Evolutionary conservation across 106 monocot genomes (phyloP), one percentile per base, ranked within the genome.

Genomic region (Gastrodia elata): DNA sequence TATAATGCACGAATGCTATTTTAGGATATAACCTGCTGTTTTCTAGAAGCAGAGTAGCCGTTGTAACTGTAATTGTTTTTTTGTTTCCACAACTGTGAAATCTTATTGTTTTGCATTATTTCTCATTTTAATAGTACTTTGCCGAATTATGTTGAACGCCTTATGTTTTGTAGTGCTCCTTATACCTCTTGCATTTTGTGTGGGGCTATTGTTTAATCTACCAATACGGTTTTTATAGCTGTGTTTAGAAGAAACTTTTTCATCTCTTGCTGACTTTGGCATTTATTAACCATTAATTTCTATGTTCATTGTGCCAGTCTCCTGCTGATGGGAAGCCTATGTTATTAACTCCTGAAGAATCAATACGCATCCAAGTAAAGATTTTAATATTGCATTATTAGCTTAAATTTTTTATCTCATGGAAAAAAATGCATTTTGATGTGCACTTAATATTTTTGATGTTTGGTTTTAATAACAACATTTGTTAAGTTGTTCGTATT

Each of bases 321-420:
- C 98, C 98, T 75, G 87, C 87, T 83, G 98, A 98, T 85, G 98
- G 93, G 64, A 93, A 93, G 43, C 98, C 93, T 49, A 98, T 98
- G 98, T 90, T 98, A 71, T 81, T 98, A 36, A 98, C 98, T 9
- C 98, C 98, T 75, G 98, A 98, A 83, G 98, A 98, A 68, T 98
- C 97, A 7, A 97, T 97, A 42, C 90, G 93, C 59, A 93, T 98
- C 73, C 93, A 98, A 80, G 98, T 98, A 81, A 30, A 80, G 18
- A 14, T 3, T 39, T 39, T 69, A n/a, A 24, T 25, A 1, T 24
- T 69, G 20, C 10, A 40, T 69, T 13, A 69, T 39, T 69, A 39
- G 39, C 38, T 67, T 69, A 25, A 24, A 39, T 25, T 11, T 69
- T 35, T 10, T 3, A 39, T 24, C 41, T 36, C 26, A 2, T 69